Evolutionary conservation across 164 flowering plant genomes (phyloP), one percentile per base, ranked within the genome.

Genomic region (Platanus orientalis): DNA sequence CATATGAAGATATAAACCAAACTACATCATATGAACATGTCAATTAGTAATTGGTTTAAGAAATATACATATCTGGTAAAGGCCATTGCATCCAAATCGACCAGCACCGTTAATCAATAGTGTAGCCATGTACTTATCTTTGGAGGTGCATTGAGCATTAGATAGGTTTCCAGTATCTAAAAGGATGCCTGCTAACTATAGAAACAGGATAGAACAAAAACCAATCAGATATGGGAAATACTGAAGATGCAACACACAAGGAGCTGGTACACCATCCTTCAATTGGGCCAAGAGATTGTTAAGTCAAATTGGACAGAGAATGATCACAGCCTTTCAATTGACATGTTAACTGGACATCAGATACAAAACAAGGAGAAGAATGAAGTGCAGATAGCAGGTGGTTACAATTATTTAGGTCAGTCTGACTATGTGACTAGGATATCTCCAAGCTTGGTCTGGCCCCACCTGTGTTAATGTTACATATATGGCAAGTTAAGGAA

Each of bases 81-180:
- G 79, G 44, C 94, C 90, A 73, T 74, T 72, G 70, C 78, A 78
- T 66, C 90, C 94, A 69, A 75, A 84, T 19, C 86, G 82, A 45
- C 94, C 87, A 42, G 90, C 89, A 57, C 90, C 89, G 55, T 79
- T 81, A 57, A 88, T 73, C 66, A 88, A 64, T 60, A 85, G 63
- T 55, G 94, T 82, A 20, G 87, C 80, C 77, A 84, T 85, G 76
- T 81, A 88, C 68, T 82, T 82, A 58, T 88, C 94, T 67, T 76
- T 80, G 39, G 81, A 59, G 23, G 84, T 78, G 61, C 84, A 79
- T 7, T 62, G 64, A 34, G 81, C 60, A 57, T 39, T 75, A 24
- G 71, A 70, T 64, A 88, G 63, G 60, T 83, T 88, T 64, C 61
- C 84, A 25, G 94, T 81, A 59, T 85, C 90, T 58, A 75, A 30